A percentile compares a stretch with the other conserved stretches of the same genome.
Evolutionary conservation across 2,329 filamentous ascomycete genomes (phyloP).

Genomic region (Scorias spongiosa): DNA sequence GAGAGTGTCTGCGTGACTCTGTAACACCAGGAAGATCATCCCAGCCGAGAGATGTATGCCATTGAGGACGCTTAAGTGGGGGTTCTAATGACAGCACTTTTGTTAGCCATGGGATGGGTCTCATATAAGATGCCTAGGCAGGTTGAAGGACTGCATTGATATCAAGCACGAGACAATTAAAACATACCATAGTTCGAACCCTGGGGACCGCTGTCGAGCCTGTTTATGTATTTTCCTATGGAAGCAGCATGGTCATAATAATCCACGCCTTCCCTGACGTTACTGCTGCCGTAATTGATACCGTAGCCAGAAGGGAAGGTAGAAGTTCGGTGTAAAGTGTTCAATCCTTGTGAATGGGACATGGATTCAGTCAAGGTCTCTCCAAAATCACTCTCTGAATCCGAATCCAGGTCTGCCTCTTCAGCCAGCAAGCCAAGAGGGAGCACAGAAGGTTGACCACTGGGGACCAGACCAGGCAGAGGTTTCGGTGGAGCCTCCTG

Average conservation of each 20-base stretch:
- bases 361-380: constrained; percentile 15
- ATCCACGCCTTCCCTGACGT: constrained; percentile 8
- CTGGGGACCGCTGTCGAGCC: background rate
- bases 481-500: constrained; percentile 7
- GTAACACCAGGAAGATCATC: constrained; percentile 45
- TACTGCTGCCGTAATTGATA: constrained; percentile 5
- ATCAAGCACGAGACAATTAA: too few relatives aligned
- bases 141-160: too few relatives aligned
- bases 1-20: constrained; percentile 67
- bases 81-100: constrained; percentile 9
- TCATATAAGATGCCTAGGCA: too few relatives aligned
- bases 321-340: constrained; percentile 15
- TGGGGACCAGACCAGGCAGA: background rate
- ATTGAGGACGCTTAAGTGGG: constrained; percentile 29
- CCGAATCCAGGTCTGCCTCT: constrained; percentile 9
- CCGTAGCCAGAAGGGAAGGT: constrained; percentile 15
- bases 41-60: constrained; percentile 58
- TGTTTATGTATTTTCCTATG: background rate
- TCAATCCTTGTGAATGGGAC: constrained; percentile 16
- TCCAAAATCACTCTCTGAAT: constrained; percentile 14
- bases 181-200: background rate
- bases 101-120: background rate
- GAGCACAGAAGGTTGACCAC: constrained; percentile 3
- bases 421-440: constrained; percentile 17
- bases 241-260: background rate